A percentile compares a stretch with the other conserved stretches of the same genome.
These are phyloP conservation scores for Cyberlindnera suaveolens DNA, from an alignment of 805 yeast species.

Conservation along the genomic window DNA sequence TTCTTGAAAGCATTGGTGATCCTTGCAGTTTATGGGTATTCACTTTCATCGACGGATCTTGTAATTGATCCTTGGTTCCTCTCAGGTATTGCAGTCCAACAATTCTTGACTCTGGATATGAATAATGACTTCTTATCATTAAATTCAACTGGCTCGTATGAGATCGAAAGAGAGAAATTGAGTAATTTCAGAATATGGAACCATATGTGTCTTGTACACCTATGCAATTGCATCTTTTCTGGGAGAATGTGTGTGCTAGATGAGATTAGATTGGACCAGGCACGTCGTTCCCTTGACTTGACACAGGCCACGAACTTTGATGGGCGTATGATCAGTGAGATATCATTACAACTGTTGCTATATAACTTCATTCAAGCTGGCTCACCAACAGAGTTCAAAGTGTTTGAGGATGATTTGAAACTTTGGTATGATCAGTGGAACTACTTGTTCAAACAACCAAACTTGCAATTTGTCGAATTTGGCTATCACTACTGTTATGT, in stretches of 20 bases:
- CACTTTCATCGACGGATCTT: slow-evolving; percentile 47
- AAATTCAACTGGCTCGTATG: slow-evolving; percentile 2
- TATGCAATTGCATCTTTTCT: slow-evolving; percentile 57
- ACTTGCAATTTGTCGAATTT: slow-evolving; percentile 67
- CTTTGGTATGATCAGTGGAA: slow-evolving; percentile 68
- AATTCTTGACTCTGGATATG: slow-evolving; percentile 47
- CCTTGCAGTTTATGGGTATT: slow-evolving; percentile 56
- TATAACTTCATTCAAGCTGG: slow-evolving; percentile 51
- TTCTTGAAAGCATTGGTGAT: slow-evolving; percentile 65
- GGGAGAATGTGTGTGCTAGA: slow-evolving; percentile 63
- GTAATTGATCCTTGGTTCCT: slow-evolving; percentile 66
- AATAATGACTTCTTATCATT: slow-evolving; percentile 15
- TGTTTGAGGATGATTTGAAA: slow-evolving; percentile 42
- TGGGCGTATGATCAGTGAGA: slow-evolving; percentile 77
- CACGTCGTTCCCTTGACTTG: slow-evolving; percentile 50
- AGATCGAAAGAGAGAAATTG: slow-evolving; percentile 28
- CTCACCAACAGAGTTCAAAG: slow-evolving; percentile 21
- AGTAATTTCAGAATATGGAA: slow-evolving; percentile 64
- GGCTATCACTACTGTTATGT: slow-evolving; percentile 59
- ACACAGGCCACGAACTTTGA: slow-evolving; percentile 69
- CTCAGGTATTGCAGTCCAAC: slow-evolving; percentile 59
- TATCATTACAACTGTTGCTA: slow-evolving; percentile 50
- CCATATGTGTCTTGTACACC: slow-evolving; percentile 60
- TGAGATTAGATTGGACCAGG: slow-evolving; percentile 50
- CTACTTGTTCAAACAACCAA: slow-evolving; percentile 60